A percentile compares a stretch with the other conserved stretches of the same genome.
Conservation (phyloP, 495 filamentous ascomycete genomes). For the Talaromyces adpressus region DNA sequence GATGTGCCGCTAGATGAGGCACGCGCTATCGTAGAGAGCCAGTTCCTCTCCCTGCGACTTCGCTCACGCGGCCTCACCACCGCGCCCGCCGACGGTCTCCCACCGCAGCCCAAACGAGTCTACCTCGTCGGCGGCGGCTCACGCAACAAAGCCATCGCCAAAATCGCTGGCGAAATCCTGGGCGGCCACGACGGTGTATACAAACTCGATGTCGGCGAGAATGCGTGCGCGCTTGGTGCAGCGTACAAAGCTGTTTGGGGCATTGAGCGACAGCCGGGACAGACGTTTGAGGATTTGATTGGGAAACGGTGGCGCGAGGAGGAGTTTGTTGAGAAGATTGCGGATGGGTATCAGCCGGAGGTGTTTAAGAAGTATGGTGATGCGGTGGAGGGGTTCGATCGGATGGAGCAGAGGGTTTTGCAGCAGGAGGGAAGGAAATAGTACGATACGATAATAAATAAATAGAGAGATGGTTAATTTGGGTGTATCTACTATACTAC, state of each 20-base stretch:
- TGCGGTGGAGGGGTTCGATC: slow-evolving; percentile 68
- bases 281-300: slow-evolving; percentile 85
- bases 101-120: slow-evolving; percentile 78
- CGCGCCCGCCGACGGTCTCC: slow-evolving; percentile 45
- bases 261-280: slow-evolving; percentile 55
- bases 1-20: slow-evolving; percentile 58
- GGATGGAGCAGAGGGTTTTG: slow-evolving; percentile 68
- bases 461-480: no score
- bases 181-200: slow-evolving; percentile 87
- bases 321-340: slow-evolving; percentile 72
- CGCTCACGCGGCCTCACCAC: slow-evolving; percentile 69
- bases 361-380: slow-evolving; percentile 70
- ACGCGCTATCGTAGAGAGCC: slow-evolving; percentile 86
- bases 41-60: slow-evolving; percentile 82
- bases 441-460: not conserved
- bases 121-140: slow-evolving; percentile 92
- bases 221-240: slow-evolving; percentile 88
- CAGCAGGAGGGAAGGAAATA: slow-evolving; percentile 17
- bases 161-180: slow-evolving; percentile 75
- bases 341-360: slow-evolving; percentile 68
- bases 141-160: slow-evolving; percentile 78
- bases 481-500: no score
- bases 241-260: slow-evolving; percentile 98
- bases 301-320: slow-evolving; percentile 78
- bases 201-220: slow-evolving; percentile 87